These are phyloP conservation scores for Oryza nivara DNA, from an alignment of 176 grass and related monocot genomes.

Conservation along the genomic window DNA sequence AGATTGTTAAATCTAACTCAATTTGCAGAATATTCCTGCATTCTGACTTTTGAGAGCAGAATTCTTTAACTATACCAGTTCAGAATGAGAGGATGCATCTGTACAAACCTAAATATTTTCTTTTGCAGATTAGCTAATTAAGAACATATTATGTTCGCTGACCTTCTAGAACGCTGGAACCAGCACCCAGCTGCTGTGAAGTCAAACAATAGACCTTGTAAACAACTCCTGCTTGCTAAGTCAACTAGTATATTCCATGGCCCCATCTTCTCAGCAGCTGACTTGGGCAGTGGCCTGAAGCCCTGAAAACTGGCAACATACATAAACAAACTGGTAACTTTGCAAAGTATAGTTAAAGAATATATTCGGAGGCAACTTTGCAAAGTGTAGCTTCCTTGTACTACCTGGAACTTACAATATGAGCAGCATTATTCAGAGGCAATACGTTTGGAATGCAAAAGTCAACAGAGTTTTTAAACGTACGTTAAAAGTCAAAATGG, in stretches of 20 bases:
- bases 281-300: not conserved
- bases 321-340: too few species aligned
- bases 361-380: too few species aligned
- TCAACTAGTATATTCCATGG: conserved; percentile 28
- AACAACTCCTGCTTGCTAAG: conserved; percentile 41
- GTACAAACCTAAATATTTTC: not conserved
- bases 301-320: not conserved
- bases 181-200: not conserved
- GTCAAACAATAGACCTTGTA: conserved; percentile 39
- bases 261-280: not conserved
- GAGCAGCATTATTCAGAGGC: conserved; percentile 27
- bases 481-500: not conserved
- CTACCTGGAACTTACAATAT: not conserved
- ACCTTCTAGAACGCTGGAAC: conserved; percentile 24
- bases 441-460: conserved; percentile 23
- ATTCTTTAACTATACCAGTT: conserved; percentile 18
- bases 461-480: conserved; percentile 19
- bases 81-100: not conserved
- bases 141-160: conserved; percentile 23
- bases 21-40: conserved; percentile 18
- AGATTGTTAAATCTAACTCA: not conserved
- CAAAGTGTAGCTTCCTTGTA: not conserved
- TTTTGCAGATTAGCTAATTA: not conserved
- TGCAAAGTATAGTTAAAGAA: too few species aligned
- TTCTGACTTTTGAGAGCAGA: conserved; percentile 28